Conservation (phyloP, 768 basidiomycete genomes). For the Mycena floridula region DNA sequence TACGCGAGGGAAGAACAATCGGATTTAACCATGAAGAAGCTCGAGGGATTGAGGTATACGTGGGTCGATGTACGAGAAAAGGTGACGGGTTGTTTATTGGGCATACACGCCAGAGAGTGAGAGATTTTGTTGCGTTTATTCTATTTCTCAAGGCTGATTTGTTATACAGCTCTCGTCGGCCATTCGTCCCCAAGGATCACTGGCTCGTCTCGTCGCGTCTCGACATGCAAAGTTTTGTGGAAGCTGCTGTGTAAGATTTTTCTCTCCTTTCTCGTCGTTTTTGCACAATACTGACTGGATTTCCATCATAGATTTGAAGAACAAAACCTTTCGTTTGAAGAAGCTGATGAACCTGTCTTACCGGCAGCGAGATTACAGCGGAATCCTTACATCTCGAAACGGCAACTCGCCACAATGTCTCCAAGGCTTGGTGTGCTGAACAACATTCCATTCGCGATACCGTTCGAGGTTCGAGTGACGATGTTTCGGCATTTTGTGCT, state of each 20-base stretch:
- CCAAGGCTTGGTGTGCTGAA: conserved; percentile 88
- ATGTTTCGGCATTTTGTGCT: conserved; percentile 84
- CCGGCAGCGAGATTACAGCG: too few species aligned
- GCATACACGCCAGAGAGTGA: conserved; percentile 86
- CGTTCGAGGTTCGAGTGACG: conserved; percentile 84
- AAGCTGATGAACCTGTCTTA: conserved; percentile 4
- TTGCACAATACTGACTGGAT: conserved; percentile 2
- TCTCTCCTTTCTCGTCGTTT: neutral
- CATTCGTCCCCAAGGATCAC: conserved; percentile 78
- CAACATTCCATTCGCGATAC: conserved; percentile 94
- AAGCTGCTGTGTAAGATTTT: conserved; percentile 70
- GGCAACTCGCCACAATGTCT: conserved; percentile 68
- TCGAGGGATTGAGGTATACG: conserved; percentile 23
- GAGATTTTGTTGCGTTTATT: conserved; percentile 18
- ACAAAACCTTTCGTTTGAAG: conserved; percentile 33
- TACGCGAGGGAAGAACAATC: conserved; percentile 11
- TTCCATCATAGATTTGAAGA: conserved; percentile 61
- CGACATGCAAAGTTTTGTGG: conserved; percentile 71
- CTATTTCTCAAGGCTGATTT: conserved; percentile 6
- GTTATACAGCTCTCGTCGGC: conserved; percentile 66
- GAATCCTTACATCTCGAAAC: conserved; percentile 32
- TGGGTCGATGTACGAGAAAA: conserved; percentile 73
- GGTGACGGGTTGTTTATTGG: conserved; percentile 71
- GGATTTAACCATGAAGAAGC: conserved; percentile 9
- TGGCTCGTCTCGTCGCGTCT: conserved; percentile 67